A percentile compares a stretch with the other conserved stretches of the same genome.
Evolutionary conservation across 192 early-diverging fungal genomes (phyloP).

Genomic region (Endogone sp.): DNA sequence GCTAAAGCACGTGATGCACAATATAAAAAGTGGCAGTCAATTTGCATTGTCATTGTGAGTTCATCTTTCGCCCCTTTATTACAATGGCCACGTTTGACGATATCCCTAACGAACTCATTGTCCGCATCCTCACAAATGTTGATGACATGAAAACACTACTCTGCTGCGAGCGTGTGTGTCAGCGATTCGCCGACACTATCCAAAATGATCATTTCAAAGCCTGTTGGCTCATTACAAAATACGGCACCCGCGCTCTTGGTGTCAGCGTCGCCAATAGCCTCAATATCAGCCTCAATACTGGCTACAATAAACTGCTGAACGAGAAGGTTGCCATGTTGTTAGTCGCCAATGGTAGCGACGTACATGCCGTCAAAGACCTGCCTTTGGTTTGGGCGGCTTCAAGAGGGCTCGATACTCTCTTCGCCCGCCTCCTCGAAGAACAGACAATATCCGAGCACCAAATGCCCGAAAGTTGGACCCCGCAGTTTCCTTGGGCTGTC

Average conservation of each 20-base stretch:
- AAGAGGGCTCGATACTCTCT: not conserved
- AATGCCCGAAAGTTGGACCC: not conserved
- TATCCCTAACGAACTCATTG: not conserved
- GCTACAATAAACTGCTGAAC: not conserved
- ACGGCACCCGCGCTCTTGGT: not conserved
- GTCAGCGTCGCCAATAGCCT: not conserved
- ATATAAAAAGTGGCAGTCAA: too few relatives aligned
- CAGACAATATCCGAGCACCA: too few relatives aligned
- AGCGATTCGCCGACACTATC: not conserved
- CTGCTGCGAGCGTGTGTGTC: not conserved
- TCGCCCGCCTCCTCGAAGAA: not conserved
- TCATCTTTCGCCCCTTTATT: too few relatives aligned
- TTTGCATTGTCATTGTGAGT: too few relatives aligned
- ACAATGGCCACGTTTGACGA: not conserved
- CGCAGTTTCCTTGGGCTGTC: not conserved
- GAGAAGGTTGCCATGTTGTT: not conserved
- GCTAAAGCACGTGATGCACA: too few relatives aligned
- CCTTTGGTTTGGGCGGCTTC: not conserved
- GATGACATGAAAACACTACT: not conserved
- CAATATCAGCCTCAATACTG: not conserved
- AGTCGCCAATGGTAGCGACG: not conserved
- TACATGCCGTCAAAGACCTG: not conserved
- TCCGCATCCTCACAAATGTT: not conserved
- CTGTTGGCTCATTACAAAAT: not conserved
- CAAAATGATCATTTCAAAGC: not conserved